Base-by-base conservation (phyloP, 2,329 filamentous ascomycete species). In the Sarocladiaceae sp. region DNA sequence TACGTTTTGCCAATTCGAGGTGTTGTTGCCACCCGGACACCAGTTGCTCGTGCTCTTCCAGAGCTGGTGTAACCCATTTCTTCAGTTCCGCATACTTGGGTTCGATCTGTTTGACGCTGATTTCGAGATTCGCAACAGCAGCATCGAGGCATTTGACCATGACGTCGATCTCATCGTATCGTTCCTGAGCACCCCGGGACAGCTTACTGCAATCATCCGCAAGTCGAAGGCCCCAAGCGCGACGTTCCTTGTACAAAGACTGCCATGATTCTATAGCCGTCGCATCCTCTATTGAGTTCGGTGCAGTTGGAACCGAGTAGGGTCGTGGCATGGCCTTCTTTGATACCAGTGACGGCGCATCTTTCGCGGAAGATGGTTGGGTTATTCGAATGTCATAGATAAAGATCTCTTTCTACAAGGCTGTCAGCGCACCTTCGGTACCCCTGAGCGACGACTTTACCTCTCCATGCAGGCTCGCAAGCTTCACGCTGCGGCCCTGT, bases 211-310 rank as follows among this genome's bases (percentile, higher is more conserved):
- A 93, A 58, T 86, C 84, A 23, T 86, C 82, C 6, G 87, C 78
- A 29, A 95, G 71, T 35, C 76, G 77, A 51, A 85, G 71, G 0
- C 91, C 88, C 94, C 94, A 99, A 59, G 80, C 78, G 60, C 86
- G 83, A 54, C 94, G 85, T 54, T 85, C 80, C 66, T 86, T 87
- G 74, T 94, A 97, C 20, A 97, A 76, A 40, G 85, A 82, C 65
- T 90, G 88, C 93, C 94, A 99, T 81, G 91, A 86, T 62, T 86
- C 78, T 52, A 97, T 76, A 56, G 91, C 86, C 55, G 87, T 89
- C 56, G 90, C 85, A 62, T 92, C 84, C 39, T 86, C 78, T 59
- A 96, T 87, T 37, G 84, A 87, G 67, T 96, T 91, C n/a, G 94
- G 94, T 26, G 90, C 84, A 53, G 76, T 75, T 56, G 86, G 82